Conservation (phyloP, 176 grass and related monocot species). For the Phragmites australis region DNA sequence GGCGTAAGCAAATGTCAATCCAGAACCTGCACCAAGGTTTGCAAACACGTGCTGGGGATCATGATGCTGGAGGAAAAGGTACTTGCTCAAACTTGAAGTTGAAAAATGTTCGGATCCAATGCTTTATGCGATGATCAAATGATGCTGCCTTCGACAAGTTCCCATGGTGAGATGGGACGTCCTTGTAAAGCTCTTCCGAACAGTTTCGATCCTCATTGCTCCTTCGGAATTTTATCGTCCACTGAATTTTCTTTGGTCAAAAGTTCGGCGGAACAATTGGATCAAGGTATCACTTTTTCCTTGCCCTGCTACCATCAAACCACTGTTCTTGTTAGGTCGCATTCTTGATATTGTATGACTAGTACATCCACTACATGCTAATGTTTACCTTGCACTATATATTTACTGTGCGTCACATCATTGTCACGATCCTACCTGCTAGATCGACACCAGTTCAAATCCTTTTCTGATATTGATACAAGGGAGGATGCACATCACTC, state of each 20-base stretch:
- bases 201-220: conserved; percentile 14
- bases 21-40: conserved; percentile 6
- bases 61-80: conserved; percentile 17
- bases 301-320: conserved; percentile 1
- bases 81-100: conserved; percentile 38
- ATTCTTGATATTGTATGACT: conserved; percentile 19
- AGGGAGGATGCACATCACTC: too few relatives aligned
- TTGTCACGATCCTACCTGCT: background rate
- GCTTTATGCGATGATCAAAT: conserved; percentile 34
- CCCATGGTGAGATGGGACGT: background rate
- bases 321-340: conserved; percentile 30
- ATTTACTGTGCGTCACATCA: background rate
- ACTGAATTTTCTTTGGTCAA: conserved; percentile 35
- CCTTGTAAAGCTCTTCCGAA: conserved; percentile 14
- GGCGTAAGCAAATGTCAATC: conserved; percentile 7
- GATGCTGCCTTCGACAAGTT: conserved; percentile 29
- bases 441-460: background rate
- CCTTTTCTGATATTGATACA: background rate
- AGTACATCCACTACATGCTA: background rate
- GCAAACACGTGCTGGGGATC: conserved; percentile 31
- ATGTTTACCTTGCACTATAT: background rate
- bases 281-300: conserved; percentile 42
- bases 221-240: background rate
- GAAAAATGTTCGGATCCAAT: conserved; percentile 26
- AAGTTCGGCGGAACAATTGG: conserved; percentile 41